Percentiles rank a stretch among this genome's conserved stretches.
These are phyloP conservation scores for Cercospora janseana DNA, from an alignment of 2,329 filamentous ascomycete genomes.

Conservation along the genomic window DNA sequence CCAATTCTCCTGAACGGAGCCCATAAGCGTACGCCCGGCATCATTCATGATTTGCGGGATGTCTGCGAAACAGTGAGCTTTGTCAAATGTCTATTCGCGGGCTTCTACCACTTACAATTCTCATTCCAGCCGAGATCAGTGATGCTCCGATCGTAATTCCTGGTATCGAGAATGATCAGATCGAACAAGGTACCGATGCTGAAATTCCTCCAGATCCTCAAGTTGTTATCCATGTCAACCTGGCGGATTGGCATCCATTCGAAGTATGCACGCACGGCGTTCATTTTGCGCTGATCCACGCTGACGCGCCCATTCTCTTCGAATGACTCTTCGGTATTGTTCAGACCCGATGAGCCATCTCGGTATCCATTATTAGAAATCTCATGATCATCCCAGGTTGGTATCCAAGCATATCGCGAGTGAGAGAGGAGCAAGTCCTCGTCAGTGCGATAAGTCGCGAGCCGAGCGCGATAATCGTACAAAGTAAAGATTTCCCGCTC, in stretches of 20 bases:
- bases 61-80: slow-evolving; percentile 5
- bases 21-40: slow-evolving; percentile 33
- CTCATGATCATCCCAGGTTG: slow-evolving; percentile 43
- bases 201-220: slow-evolving; percentile 46
- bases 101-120: slow-evolving; percentile 8
- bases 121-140: slow-evolving; percentile 38
- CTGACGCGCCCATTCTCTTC: slow-evolving; percentile 40
- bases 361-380: slow-evolving; percentile 45
- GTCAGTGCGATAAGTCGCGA: slow-evolving; percentile 44
- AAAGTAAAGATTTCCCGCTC: slow-evolving; percentile 42
- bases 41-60: slow-evolving; percentile 31
- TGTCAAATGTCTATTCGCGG: background rate
- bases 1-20: slow-evolving; percentile 32
- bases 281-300: slow-evolving; percentile 49
- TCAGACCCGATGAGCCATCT: slow-evolving; percentile 42
- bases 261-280: slow-evolving; percentile 45
- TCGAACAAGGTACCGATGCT: slow-evolving; percentile 44
- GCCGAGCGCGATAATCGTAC: slow-evolving; percentile 47
- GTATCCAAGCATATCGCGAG: slow-evolving; percentile 45
- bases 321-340: slow-evolving; percentile 47
- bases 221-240: slow-evolving; percentile 47
- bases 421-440: slow-evolving; percentile 43
- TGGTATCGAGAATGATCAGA: slow-evolving; percentile 46
- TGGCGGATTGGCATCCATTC: slow-evolving; percentile 48
- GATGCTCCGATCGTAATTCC: slow-evolving; percentile 46